A percentile compares a stretch with the other conserved stretches of the same genome.
phyloP scores from a whole-genome alignment of 2,329 filamentous ascomycete genomes.

The Monilinia laxa region DNA sequence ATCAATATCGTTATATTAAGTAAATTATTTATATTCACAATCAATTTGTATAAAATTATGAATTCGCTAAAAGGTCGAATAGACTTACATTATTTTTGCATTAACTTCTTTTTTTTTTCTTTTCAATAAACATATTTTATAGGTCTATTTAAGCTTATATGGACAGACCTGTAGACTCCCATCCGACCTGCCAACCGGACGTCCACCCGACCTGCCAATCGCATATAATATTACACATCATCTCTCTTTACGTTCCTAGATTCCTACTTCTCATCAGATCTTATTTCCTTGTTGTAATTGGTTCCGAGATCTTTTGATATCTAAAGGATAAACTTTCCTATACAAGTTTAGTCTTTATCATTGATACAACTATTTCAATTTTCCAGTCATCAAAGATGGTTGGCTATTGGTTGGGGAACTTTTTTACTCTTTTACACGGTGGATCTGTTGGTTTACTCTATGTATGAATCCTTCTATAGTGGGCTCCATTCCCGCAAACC shows the following conservation, averaged over 20 bases:
- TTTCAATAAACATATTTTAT: too few species aligned
- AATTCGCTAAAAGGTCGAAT: too few species aligned
- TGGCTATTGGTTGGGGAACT: background rate
- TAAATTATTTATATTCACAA: too few species aligned
- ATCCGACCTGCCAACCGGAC: too few species aligned
- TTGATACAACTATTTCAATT: too few species aligned
- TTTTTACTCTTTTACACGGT: background rate
- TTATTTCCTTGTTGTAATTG: background rate
- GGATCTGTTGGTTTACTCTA: background rate
- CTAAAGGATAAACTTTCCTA: conserved; percentile 4
- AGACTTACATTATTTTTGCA: too few species aligned
- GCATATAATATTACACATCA: background rate
- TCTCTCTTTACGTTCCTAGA: background rate
- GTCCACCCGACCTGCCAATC: too few species aligned
- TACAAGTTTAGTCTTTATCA: background rate
- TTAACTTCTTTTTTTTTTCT: too few species aligned
- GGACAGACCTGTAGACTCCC: too few species aligned
- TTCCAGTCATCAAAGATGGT: background rate
- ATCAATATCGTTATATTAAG: too few species aligned
- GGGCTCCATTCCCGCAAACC: background rate
- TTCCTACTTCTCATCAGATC: background rate
- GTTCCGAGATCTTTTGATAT: background rate
- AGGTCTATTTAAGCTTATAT: too few species aligned
- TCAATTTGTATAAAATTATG: too few species aligned
- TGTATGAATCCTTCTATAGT: background rate